Percentiles rank a stretch among this genome's conserved stretches.
These are phyloP conservation scores for Psilocybe azurescens DNA, from an alignment of 768 basidiomycete species.

Conservation along the genomic window DNA sequence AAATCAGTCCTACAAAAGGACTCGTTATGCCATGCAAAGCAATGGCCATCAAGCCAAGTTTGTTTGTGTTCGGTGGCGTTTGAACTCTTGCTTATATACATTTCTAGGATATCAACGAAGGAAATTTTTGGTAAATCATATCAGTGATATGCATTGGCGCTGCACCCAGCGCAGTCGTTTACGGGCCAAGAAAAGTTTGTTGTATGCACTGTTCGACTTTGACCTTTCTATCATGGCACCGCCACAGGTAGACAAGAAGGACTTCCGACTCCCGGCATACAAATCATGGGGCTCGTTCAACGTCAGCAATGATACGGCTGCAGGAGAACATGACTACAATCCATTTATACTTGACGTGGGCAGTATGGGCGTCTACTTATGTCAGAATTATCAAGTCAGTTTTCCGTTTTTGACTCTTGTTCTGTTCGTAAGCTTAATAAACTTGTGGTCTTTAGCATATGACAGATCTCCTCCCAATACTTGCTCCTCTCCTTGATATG, in stretches of 20 bases:
- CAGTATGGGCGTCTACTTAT: slow-evolving; percentile 19
- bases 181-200: slow-evolving; percentile 15
- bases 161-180: slow-evolving; percentile 3
- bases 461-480: slow-evolving; percentile 28
- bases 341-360: slow-evolving; percentile 28
- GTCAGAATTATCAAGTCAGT: slow-evolving; percentile 16
- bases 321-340: slow-evolving; percentile 1
- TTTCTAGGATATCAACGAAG: slow-evolving; percentile 14
- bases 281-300: slow-evolving; percentile 14
- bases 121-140: slow-evolving; percentile 26
- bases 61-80: neutral
- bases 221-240: too few species aligned
- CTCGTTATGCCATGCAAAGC: too few species aligned
- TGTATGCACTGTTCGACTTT: slow-evolving; percentile 20
- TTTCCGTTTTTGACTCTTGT: neutral
- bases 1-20: too few species aligned
- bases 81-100: neutral
- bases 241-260: neutral
- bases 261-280: slow-evolving; percentile 15
- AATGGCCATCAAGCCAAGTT: too few species aligned
- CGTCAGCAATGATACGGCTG: slow-evolving; percentile 19
- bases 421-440: slow-evolving; percentile 22
- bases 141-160: neutral
- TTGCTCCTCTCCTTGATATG: slow-evolving; percentile 33
- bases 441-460: slow-evolving; percentile 20